Conservation (phyloP, 495 filamentous ascomycete species). For the Neurospora sp. region DNA sequence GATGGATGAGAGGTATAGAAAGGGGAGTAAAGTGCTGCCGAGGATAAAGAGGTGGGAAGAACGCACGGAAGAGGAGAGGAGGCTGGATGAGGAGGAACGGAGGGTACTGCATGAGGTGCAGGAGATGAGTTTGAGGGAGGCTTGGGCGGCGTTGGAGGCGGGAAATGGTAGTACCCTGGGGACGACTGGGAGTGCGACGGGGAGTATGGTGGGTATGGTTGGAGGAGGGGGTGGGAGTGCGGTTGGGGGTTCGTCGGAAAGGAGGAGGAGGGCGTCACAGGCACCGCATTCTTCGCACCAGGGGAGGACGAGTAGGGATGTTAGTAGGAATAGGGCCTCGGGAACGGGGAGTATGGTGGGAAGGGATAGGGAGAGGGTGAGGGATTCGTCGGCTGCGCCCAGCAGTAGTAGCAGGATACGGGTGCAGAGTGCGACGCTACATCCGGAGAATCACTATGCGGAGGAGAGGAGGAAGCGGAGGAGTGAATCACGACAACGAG, state of each 20-base stretch:
- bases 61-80: slow-evolving; percentile 34
- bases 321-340: background rate
- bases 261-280: background rate
- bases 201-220: slow-evolving; percentile 49
- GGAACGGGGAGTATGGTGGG: background rate
- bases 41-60: slow-evolving; percentile 33
- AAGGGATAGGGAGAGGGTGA: slow-evolving; percentile 15
- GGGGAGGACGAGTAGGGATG: background rate
- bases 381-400: slow-evolving; percentile 1
- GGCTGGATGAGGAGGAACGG: slow-evolving; percentile 53
- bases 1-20: slow-evolving; percentile 57
- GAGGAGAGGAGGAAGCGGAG: slow-evolving; percentile 28
- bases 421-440: slow-evolving; percentile 19
- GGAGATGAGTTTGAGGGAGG: slow-evolving; percentile 61
- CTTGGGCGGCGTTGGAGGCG: slow-evolving; percentile 26
- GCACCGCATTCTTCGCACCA: background rate
- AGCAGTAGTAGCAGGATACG: background rate
- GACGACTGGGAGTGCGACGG: slow-evolving; percentile 53
- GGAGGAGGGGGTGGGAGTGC: slow-evolving; percentile 12
- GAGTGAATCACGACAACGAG: slow-evolving; percentile 26
- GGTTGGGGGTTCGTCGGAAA: slow-evolving; percentile 5
- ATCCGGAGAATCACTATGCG: slow-evolving; percentile 13
- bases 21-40: slow-evolving; percentile 65
- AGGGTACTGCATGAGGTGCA: slow-evolving; percentile 60
- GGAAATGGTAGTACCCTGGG: slow-evolving; percentile 52